Evolutionary conservation across 805 yeast species (phyloP), one percentile per base, ranked within the genome.

Genomic region (Saturnispora saitoi): DNA sequence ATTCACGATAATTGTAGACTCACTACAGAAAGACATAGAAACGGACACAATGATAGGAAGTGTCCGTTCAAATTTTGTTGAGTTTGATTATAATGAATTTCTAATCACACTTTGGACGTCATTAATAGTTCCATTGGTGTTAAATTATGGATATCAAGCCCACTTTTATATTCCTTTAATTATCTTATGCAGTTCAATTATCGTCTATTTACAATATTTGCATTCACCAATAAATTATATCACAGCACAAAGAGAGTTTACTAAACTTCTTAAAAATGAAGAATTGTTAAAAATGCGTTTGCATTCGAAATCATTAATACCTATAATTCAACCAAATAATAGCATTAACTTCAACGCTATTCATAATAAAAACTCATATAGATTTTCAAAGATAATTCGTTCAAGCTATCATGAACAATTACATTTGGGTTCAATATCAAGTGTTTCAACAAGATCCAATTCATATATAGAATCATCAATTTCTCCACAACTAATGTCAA

Each of bases 341-440:
- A 29, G 29, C 11, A 47, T 47, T n/a, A 29, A 20, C 15, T 38
- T 47, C 20, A 11, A 32, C 12, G 29, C 36, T 3, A 41, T 47
- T n/a, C 45, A 47, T 28, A 41, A 34, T 26, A 41, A 47, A 28
- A 17, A 15, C 7, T 47, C 45, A 14, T 47, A 47, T 20, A 40
- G 49, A 41, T 15, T 22, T 19, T 47, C 49, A 9, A 40, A 26
- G 17, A 41, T 40, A 2, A 28, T 41, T 4, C 32, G 49, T 17
- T 24, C 28, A 9, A 47, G 45, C 11, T 41, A 47, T 22, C 22
- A 37, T 30, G 48, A 45, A 30, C 42, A 39, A 9, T 17, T 34
- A 22, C 32, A 44, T 22, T 12, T 31, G 17, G 12, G 24, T 15
- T 42, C 44, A 7, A 42, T 28, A 5, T 39, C 32, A 4, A n/a